Evolutionary conservation across 2,329 filamentous ascomycete species (phyloP), one percentile per base, ranked within the genome.

Genomic region (Aureobasidium sp.): DNA sequence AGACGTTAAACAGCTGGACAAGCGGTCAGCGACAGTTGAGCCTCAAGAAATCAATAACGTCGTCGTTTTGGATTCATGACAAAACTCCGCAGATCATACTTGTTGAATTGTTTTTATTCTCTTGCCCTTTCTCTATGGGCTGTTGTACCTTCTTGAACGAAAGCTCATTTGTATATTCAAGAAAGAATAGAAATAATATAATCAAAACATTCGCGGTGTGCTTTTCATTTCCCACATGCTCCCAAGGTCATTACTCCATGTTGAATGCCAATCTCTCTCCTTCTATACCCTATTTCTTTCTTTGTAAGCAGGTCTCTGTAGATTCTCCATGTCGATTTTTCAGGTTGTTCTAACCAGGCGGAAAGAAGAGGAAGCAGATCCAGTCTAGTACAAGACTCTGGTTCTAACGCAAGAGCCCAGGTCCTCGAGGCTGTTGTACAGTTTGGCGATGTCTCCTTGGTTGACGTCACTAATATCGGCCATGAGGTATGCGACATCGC

Each of bases 401-500:
- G 78, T 80, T 63, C 78, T 72, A 63, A 80, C 78, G 61, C 77
- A 66, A 47, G 71, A 73, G 30, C 74, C 74, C 64, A 97, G 81
- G 63, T 82, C 83, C 74, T 97, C 91, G 42, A 99, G 81, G 70
- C 82, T 87, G 67, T 93, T 88, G 67, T 88, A 91, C 61, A 99
- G 85, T 64, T 91, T 86, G 77, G 90, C 92, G 73, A 97, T 91
- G 70, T 96, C 88, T 44, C 81, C 81, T 55, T 84, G 82, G 70
- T 88, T 85, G 68, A 97, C 91, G 65, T 89, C 85, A 77, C 91
- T 96, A 69, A 99, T 89, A 78, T 99, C 94, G 9, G 94, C 94
- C 92, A 99, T 97, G 65, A 99, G 81, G 74, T 99, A 99, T 25
- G 94, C 94, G 66, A 90, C 87, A 73, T 97, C 93, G 68, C 91